Evolutionary conservation across 345 rosid species (phyloP).

Genomic region (Ailanthus altissimus): DNA sequence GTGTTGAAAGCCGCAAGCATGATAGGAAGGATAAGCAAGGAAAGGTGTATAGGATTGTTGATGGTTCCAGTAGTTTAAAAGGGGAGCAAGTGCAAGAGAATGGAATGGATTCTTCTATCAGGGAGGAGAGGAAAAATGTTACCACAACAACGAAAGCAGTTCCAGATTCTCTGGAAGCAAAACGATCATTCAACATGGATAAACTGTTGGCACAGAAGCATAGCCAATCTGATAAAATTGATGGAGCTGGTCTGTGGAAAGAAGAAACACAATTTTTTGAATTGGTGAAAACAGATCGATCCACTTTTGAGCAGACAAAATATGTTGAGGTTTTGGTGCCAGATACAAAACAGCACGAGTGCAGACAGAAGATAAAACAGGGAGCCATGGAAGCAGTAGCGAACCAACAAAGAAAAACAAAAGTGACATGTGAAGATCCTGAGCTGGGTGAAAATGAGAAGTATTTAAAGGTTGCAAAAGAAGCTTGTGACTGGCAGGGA

Average conservation of each 20-base stretch:
- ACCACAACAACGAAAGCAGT: constrained; percentile 23
- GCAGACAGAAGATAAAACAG: constrained; percentile 40
- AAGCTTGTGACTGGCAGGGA: constrained; percentile 25
- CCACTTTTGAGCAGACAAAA: constrained; percentile 42
- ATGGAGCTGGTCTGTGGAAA: constrained; percentile 72
- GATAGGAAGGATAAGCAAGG: constrained; percentile 41
- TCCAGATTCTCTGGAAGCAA: constrained; percentile 32
- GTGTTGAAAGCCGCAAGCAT: constrained; percentile 31
- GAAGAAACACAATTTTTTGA: constrained; percentile 72
- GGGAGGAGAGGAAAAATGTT: constrained; percentile 35
- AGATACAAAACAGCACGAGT: constrained; percentile 35
- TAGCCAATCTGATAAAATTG: constrained; percentile 38
- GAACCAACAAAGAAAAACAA: constrained; percentile 33
- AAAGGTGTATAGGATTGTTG: constrained; percentile 24
- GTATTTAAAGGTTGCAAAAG: constrained; percentile 31
- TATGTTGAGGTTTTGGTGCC: constrained; percentile 34
- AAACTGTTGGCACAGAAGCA: constrained; percentile 33
- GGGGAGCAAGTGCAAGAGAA: constrained; percentile 29
- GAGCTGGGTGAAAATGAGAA: constrained; percentile 35
- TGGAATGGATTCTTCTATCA: constrained; percentile 26
- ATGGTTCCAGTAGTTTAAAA: constrained; percentile 18
- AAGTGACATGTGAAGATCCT: constrained; percentile 39
- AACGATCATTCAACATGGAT: constrained; percentile 24
- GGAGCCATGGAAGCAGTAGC: constrained; percentile 32
- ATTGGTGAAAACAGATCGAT: constrained; percentile 56